Evolutionary conservation across 768 basidiomycete species (phyloP), one percentile per base, ranked within the genome.

Genomic region (Kwoniella sp.): DNA sequence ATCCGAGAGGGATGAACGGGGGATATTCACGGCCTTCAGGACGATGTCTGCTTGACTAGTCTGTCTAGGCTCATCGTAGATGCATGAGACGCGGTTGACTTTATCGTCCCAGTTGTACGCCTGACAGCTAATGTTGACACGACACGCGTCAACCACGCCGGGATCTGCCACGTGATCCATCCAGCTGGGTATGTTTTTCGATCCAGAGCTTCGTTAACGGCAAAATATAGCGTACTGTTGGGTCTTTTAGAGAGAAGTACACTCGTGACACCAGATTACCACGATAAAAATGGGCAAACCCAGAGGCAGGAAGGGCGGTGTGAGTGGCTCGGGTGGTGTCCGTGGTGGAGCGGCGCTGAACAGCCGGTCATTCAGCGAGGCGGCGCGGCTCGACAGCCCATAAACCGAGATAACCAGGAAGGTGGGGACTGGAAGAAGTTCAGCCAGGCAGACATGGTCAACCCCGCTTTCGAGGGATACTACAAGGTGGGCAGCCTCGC

Each of bases 401-500:
- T 27, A 15, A 54, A 29, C 25, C 36, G 52, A 22, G 45, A 54
- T 31, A 51, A 55, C 15, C 41, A 29, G 32, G n/a, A n/a, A n/a
- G n/a, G n/a, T n/a, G 42, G 38, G 12, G 61, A 45, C 32, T 65
- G 60, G 60, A 57, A 52, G 25, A 32, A 23, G 3, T 55, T 50
- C 42, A 37, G 38, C 5, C 33, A 52, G 19, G 50, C 40, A 14
- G 68, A 70, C 19, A 65, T 48, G 63, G 47, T 32, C 39, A 78
- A 78, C 50, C 56, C 53, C 1, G 59, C 53, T n/a, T 78, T 79
- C 53, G 76, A 77, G 54, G 69, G 59, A 40, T 79, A 77, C 62
- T 79, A 80, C 74, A 71, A 75, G 63, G 74, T 75, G n/a, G n/a
- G n/a, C 32, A 45, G 71, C 22, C 10, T 15, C 14, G 31, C 9